Percentiles rank a stretch among this genome's conserved stretches.
phyloP scores from a whole-genome alignment of 139 green algal species.

The Chlamydomonas applanata region DNA sequence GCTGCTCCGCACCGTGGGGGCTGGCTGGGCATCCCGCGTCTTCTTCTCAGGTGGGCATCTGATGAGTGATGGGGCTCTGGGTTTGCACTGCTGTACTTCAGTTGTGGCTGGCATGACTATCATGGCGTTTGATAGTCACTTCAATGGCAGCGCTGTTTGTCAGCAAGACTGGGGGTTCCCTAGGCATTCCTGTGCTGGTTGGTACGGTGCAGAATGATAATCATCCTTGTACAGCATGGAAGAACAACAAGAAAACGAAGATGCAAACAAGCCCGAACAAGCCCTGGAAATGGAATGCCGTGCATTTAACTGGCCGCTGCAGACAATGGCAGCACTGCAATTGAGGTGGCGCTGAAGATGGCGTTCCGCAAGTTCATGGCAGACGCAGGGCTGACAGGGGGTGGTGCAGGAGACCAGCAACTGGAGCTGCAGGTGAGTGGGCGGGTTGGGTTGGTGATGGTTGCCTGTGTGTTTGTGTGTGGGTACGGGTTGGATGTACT shows the following conservation, averaged over 20 bases:
- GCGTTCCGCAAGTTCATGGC: conserved; percentile 75
- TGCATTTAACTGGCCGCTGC: conserved; percentile 71
- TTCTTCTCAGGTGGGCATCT: conserved; percentile 52
- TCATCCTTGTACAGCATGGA: too few relatives aligned
- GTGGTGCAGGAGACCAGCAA: neutral
- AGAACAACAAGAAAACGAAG: too few relatives aligned
- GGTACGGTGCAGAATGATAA: too few relatives aligned
- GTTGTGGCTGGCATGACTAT: too few relatives aligned
- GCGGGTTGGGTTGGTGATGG: neutral
- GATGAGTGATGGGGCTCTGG: neutral
- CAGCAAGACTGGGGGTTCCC: too few relatives aligned
- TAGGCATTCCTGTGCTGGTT: too few relatives aligned
- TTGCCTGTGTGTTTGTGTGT: neutral
- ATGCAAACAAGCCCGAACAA: too few relatives aligned
- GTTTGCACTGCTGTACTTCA: neutral
- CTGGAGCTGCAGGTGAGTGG: conserved; percentile 12
- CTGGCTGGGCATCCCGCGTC: conserved; percentile 80
- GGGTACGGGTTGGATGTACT: neutral
- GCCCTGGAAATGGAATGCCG: too few relatives aligned
- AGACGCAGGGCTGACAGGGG: conserved; percentile 14
- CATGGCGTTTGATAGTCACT: too few relatives aligned
- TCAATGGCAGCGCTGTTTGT: too few relatives aligned
- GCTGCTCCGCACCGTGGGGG: conserved; percentile 58
- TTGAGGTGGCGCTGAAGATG: conserved; percentile 98
- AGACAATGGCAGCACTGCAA: conserved; percentile 91